A percentile compares a stretch with the other conserved stretches of the same genome.
Evolutionary conservation across 2,329 filamentous ascomycete species (phyloP).

Genomic region (Rhynchosporium agropyri): DNA sequence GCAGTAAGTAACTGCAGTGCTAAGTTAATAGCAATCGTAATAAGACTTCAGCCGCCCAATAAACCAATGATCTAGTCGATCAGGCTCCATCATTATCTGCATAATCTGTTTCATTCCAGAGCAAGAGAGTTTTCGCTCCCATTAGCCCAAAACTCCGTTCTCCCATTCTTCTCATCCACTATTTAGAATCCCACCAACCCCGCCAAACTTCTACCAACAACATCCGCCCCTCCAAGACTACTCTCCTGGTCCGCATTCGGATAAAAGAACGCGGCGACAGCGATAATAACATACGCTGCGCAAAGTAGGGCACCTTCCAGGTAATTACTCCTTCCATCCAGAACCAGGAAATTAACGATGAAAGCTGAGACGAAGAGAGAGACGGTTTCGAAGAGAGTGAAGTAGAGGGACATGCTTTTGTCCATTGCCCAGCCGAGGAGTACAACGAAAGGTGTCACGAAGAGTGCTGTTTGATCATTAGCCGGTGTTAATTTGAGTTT

Average conservation of each 20-base stretch:
- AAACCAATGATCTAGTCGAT: no score
- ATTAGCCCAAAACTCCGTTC: no score
- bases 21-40: no score
- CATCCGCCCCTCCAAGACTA: conserved; percentile 40
- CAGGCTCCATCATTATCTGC: no score
- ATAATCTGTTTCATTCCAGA: no score
- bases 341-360: conserved; percentile 84
- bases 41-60: no score
- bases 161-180: neutral
- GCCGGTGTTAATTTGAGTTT: conserved; percentile 3
- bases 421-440: conserved; percentile 71
- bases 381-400: conserved; percentile 86
- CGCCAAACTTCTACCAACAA: conserved; percentile 33
- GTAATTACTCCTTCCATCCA: conserved; percentile 85
- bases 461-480: conserved; percentile 50
- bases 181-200: conserved; percentile 19
- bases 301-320: conserved; percentile 71
- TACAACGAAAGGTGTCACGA: conserved; percentile 70
- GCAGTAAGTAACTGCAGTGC: no score
- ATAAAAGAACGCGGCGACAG: conserved; percentile 18
- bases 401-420: conserved; percentile 77
- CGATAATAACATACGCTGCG: conserved; percentile 18
- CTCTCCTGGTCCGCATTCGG: conserved; percentile 17
- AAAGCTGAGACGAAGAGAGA: conserved; percentile 82
- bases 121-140: no score